Conservation (phyloP, 139 green algal genomes). For the Auxenochlorella pyrenoidosa region DNA sequence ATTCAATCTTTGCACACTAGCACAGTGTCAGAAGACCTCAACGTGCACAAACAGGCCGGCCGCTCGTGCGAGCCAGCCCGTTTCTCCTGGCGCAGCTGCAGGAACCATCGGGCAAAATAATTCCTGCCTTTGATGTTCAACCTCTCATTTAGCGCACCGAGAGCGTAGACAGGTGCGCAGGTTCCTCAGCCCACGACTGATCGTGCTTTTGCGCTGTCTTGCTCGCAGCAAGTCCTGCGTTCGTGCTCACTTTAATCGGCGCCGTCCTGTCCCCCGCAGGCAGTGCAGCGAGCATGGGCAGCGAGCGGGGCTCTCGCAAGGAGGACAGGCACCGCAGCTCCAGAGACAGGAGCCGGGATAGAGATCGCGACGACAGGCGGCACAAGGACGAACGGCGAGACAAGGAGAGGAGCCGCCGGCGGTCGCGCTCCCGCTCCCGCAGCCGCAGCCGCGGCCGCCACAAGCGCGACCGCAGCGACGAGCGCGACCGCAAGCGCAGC, state of each 20-base stretch:
- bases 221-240: not conserved
- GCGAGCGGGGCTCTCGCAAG: not conserved
- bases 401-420: conserved; percentile 10
- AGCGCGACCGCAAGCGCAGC: conserved; percentile 18
- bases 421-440: conserved; percentile 8
- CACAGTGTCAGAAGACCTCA: too few relatives aligned
- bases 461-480: conserved; percentile 1
- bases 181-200: not conserved
- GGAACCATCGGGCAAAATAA: too few relatives aligned
- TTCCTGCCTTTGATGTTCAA: too few relatives aligned
- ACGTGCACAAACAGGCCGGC: too few relatives aligned
- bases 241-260: not conserved
- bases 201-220: not conserved
- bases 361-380: conserved; percentile 4
- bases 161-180: not conserved
- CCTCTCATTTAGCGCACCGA: not conserved
- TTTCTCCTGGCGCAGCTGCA: too few relatives aligned
- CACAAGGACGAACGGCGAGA: conserved; percentile 11
- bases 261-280: not conserved
- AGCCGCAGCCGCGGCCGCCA: not conserved
- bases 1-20: too few relatives aligned
- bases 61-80: too few relatives aligned
- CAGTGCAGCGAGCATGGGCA: not conserved
- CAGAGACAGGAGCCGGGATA: not conserved
- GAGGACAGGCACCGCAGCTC: not conserved